Conservation (phyloP, 805 yeast species). For the Candida montana region DNA sequence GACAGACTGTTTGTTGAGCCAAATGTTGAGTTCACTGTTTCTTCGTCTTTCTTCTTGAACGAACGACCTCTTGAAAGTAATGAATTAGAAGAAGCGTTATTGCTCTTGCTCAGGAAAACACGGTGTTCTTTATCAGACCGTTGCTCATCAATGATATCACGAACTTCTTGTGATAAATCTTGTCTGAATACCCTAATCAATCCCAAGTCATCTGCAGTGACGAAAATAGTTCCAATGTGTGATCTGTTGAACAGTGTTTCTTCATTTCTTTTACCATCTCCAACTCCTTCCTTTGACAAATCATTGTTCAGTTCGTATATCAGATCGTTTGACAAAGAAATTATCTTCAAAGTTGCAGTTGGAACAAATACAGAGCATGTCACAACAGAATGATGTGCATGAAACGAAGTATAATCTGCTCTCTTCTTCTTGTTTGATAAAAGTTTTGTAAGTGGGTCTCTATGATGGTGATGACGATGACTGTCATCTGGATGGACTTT, state of each 20-base stretch:
- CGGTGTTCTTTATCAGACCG: slow-evolving; percentile 2
- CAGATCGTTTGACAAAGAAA: slow-evolving; percentile 74
- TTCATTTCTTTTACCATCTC: slow-evolving; percentile 7
- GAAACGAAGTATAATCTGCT: slow-evolving; percentile 61
- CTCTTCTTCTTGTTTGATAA: slow-evolving; percentile 37
- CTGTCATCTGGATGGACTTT: slow-evolving; percentile 27
- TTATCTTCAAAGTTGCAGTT: slow-evolving; percentile 50
- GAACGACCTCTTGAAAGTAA: slow-evolving; percentile 14
- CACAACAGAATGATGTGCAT: slow-evolving; percentile 68
- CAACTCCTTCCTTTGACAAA: slow-evolving; percentile 14
- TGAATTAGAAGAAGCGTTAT: slow-evolving; percentile 16
- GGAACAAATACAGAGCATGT: slow-evolving; percentile 82
- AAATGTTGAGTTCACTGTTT: not conserved
- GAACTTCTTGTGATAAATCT: slow-evolving; percentile 54
- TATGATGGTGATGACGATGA: slow-evolving; percentile 1
- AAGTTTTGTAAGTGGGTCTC: slow-evolving; percentile 12
- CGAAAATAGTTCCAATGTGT: slow-evolving; percentile 46
- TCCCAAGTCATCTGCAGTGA: slow-evolving; percentile 74
- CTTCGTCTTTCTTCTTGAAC: slow-evolving; percentile 1
- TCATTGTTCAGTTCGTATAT: slow-evolving; percentile 55
- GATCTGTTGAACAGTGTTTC: slow-evolving; percentile 24
- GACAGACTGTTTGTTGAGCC: slow-evolving; percentile 1
- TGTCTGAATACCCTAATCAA: slow-evolving; percentile 72
- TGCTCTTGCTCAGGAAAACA: slow-evolving; percentile 10
- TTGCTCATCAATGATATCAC: slow-evolving; percentile 31